A percentile compares a stretch with the other conserved stretches of the same genome.
phyloP scores from a whole-genome alignment of 139 green algal species.

The Chlamydomonas incerta region DNA sequence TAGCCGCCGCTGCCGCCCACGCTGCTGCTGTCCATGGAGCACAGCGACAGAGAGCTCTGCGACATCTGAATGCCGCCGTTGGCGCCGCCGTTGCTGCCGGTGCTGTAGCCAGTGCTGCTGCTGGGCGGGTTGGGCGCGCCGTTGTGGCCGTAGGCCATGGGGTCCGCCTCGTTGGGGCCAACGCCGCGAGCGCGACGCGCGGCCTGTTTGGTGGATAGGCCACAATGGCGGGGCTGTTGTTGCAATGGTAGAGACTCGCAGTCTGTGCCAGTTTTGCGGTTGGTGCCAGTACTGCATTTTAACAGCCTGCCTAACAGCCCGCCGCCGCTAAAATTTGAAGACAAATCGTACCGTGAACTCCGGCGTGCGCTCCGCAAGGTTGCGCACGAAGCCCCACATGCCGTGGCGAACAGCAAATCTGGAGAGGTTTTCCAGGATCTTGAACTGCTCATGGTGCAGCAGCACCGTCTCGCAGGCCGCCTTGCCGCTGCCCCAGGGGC shows the following conservation, averaged over 20 bases:
- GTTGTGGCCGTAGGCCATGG: conserved; percentile 47
- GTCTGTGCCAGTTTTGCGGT: too few species aligned
- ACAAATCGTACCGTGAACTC: too few species aligned
- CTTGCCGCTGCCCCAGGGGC: conserved; percentile 69
- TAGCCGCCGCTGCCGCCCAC: not conserved
- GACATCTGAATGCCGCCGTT: not conserved
- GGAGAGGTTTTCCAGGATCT: conserved; percentile 84
- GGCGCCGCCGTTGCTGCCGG: not conserved
- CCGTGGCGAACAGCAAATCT: conserved; percentile 75
- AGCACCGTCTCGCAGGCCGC: conserved; percentile 85
- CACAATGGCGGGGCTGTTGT: too few species aligned
- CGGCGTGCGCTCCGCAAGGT: conserved; percentile 70
- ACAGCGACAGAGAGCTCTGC: conserved; percentile 15
- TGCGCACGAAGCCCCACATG: conserved; percentile 92
- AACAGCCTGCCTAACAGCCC: too few species aligned
- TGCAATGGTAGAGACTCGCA: too few species aligned
- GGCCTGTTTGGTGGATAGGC: too few species aligned
- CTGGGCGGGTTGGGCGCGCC: conserved; percentile 23
- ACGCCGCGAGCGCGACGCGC: conserved; percentile 62
- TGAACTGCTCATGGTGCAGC: conserved; percentile 93
- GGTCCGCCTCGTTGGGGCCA: not conserved
- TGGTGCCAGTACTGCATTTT: too few species aligned
- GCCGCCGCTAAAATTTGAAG: too few species aligned
- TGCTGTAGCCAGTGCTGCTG: not conserved
- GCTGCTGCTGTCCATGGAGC: conserved; percentile 27